A percentile compares a stretch with the other conserved stretches of the same genome.
These are phyloP conservation scores for Zychaea mexicana DNA, from an alignment of 371 early-diverging fungal species.

Conservation along the genomic window DNA sequence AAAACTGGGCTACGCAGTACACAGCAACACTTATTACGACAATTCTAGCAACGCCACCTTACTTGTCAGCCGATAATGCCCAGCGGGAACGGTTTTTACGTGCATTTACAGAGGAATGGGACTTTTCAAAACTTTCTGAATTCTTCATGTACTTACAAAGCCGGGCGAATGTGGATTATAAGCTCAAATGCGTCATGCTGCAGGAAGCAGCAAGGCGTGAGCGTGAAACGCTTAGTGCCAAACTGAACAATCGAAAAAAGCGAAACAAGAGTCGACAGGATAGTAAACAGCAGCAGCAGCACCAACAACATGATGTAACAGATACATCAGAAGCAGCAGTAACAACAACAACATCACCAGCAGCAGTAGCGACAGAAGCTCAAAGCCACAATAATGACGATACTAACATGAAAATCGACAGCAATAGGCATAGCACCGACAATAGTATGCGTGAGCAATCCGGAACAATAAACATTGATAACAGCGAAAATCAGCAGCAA, in stretches of 20 bases:
- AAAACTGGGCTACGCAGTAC: conserved; percentile 64
- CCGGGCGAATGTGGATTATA: conserved; percentile 69
- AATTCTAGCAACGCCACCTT: conserved; percentile 42
- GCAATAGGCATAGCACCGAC: not conserved
- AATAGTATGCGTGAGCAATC: too few relatives aligned
- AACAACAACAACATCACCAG: not conserved
- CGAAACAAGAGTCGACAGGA: not conserved
- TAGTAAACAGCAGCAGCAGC: conserved; percentile 7
- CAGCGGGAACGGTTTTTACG: conserved; percentile 67
- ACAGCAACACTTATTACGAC: conserved; percentile 53
- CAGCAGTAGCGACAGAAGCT: not conserved
- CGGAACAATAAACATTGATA: too few relatives aligned
- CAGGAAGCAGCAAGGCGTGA: conserved; percentile 68
- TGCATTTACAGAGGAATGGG: conserved; percentile 74
- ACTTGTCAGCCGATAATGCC: conserved; percentile 25
- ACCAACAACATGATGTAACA: conserved; percentile 1
- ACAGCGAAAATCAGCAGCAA: too few relatives aligned
- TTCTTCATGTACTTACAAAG: conserved; percentile 75
- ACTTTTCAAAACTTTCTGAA: conserved; percentile 76
- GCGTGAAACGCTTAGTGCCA: conserved; percentile 42
- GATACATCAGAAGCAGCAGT: not conserved
- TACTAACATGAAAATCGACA: not conserved
- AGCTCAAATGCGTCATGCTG: conserved; percentile 73
- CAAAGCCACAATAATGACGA: not conserved
- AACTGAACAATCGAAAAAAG: conserved; percentile 31